Evolutionary conservation across 1,139 yeast species (phyloP).

Genomic region (Saccharomyces hybrid): DNA sequence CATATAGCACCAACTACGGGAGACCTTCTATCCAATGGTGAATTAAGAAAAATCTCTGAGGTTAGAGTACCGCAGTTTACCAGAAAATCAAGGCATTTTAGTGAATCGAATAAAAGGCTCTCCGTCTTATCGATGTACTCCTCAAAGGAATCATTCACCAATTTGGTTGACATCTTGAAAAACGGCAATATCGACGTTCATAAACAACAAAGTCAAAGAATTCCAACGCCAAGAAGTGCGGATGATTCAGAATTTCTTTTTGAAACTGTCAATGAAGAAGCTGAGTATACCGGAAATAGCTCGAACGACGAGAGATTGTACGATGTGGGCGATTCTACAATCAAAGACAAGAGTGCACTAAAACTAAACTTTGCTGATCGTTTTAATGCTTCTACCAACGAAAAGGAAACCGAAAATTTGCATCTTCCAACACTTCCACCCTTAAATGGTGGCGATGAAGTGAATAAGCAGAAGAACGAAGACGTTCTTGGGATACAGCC

Average conservation of each 20-base stretch:
- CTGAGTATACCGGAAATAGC: conserved; percentile 27
- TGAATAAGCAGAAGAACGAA: not conserved
- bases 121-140: conserved; percentile 66
- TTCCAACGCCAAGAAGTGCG: conserved; percentile 16
- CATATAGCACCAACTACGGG: conserved; percentile 6
- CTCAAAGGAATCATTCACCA: conserved; percentile 56
- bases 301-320: conserved; percentile 28
- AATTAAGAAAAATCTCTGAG: conserved; percentile 45
- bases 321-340: conserved; percentile 32
- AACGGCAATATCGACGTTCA: conserved; percentile 20
- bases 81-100: conserved; percentile 55
- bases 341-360: not conserved
- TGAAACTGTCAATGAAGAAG: conserved; percentile 29
- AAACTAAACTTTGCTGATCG: conserved; percentile 26
- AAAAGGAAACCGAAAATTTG: not conserved
- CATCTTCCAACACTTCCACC: not conserved
- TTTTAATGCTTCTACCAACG: conserved; percentile 10
- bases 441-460: not conserved
- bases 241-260: conserved; percentile 27
- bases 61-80: conserved; percentile 65
- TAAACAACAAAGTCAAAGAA: conserved; percentile 6
- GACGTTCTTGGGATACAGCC: not conserved
- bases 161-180: conserved; percentile 49
- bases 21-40: conserved; percentile 12
- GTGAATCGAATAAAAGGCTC: conserved; percentile 56